Evolutionary conservation across 179 eudicot genomes (phyloP), one percentile per base, ranked within the genome.

Genomic region (Silene coronaria): DNA sequence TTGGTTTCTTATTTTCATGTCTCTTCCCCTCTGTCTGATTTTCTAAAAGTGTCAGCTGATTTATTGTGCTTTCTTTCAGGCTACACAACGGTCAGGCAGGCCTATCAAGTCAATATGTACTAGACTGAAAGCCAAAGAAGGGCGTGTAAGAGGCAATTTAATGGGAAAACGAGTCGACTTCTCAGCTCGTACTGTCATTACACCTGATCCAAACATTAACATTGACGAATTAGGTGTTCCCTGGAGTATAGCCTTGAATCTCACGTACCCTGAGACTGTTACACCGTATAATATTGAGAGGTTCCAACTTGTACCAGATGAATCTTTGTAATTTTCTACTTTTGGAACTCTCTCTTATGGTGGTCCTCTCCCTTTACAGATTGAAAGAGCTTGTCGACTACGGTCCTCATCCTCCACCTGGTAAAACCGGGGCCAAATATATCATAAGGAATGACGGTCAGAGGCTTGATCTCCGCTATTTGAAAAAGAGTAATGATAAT

Each of bases 361-460:
- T 51, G 36, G 30, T 75, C 4, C 51, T 42, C 27, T 21, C 27
- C 30, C 71, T 27, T 1, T 17, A 38, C 76, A 96, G 98, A 87
- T 82, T 96, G 87, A 96, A 93, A 85, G 97, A 96, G 85, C 99
- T 96, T 69, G 99, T 96, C 73, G 98, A 96, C 84, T 83, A 96
- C 85, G 99, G 99, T 42, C 98, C 99, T 72, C 98, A 96, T 83
- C 99, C 99, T 46, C 99, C 99, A 16, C 98, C 98, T 68, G 99
- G 99, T 24, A 96, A 96, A 88, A 96, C 99, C 63, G 99, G 99
- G 73, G 98, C 98, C 74, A 93, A 90, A 82, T 96, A 96, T 80
- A 93, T 96, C 13, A 93, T 96, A 36, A 90, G 98, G 80, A 95
- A 96, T 80, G 99, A 93, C 74, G 99, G 99, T 22, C 99, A 93